Evolutionary conservation across 768 basidiomycete species (phyloP).

Genomic region (Mycena alexandri): DNA sequence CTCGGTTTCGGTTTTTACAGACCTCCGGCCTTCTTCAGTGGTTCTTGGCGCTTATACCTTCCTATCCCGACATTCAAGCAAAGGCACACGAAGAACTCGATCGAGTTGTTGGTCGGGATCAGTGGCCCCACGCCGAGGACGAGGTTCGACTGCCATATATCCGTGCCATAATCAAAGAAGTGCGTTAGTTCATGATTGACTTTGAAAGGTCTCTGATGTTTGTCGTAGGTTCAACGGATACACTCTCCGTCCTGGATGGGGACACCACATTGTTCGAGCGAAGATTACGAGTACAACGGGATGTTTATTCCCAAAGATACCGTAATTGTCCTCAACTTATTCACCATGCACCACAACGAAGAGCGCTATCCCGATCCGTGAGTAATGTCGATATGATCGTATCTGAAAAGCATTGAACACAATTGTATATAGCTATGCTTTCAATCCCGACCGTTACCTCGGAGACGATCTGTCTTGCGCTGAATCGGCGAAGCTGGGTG

Average conservation of each 20-base stretch:
- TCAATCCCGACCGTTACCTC: constrained; percentile 50
- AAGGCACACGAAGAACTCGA: constrained; percentile 53
- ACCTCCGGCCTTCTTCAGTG: constrained; percentile 50
- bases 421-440: constrained; percentile 29
- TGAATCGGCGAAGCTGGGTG: constrained; percentile 45
- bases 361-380: constrained; percentile 46
- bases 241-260: constrained; percentile 32
- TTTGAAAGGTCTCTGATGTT: neutral
- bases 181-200: neutral
- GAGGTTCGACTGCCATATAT: constrained; percentile 43
- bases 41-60: constrained; percentile 46
- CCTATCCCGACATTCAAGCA: constrained; percentile 46
- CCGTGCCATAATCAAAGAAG: constrained; percentile 47
- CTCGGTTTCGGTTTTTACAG: constrained; percentile 31
- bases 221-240: constrained; percentile 20
- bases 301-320: constrained; percentile 47
- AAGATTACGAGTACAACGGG: constrained; percentile 47
- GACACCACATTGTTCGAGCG: constrained; percentile 34
- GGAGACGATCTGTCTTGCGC: constrained; percentile 41
- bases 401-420: neutral
- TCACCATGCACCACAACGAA: constrained; percentile 39
- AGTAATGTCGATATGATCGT: neutral
- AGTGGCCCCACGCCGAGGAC: constrained; percentile 45
- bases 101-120: constrained; percentile 46
- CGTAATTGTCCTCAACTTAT: constrained; percentile 29